Conservation (phyloP, 495 filamentous ascomycete species). For the Hyphodiscus hymeniophilus region DNA sequence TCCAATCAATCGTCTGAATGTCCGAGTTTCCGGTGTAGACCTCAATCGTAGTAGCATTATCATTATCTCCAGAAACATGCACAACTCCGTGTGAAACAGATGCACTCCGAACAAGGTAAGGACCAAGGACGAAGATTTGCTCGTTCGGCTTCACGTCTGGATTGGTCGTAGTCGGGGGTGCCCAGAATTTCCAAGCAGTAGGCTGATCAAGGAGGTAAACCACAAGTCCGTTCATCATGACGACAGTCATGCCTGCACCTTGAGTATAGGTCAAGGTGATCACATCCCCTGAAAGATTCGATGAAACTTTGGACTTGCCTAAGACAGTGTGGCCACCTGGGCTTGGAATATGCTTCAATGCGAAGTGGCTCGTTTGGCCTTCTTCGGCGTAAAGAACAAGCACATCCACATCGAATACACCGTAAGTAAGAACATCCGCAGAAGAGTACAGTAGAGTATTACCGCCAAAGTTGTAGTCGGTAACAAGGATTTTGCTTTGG, state of each 20-base stretch:
- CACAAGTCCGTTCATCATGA: conserved; percentile 28
- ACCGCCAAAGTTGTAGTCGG: conserved; percentile 37
- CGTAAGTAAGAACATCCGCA: conserved; percentile 41
- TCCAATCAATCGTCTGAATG: conserved; percentile 51
- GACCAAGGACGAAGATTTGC: conserved; percentile 54
- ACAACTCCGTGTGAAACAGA: conserved; percentile 23
- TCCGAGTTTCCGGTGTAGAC: conserved; percentile 43
- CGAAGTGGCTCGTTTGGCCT: conserved; percentile 36
- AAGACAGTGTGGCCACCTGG: conserved; percentile 12
- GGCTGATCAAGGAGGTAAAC: conserved; percentile 34
- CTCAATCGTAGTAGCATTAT: conserved; percentile 54
- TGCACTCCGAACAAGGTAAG: conserved; percentile 59
- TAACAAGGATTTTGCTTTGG: conserved; percentile 42
- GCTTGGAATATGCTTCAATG: conserved; percentile 26
- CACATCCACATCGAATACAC: conserved; percentile 30
- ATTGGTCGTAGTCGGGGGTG: conserved; percentile 32
- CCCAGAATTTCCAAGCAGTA: conserved; percentile 43
- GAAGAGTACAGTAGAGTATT: conserved; percentile 36
- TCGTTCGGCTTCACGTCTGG: conserved; percentile 26
- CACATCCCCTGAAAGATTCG: conserved; percentile 14
- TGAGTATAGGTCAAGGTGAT: conserved; percentile 30
- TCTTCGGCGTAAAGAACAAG: conserved; percentile 35
- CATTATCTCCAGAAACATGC: conserved; percentile 55
- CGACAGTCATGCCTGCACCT: conserved; percentile 25
- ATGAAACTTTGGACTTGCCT: conserved; percentile 16